Conservation (phyloP, 139 green algal genomes). For the Raphidocelis subcapitata region DNA sequence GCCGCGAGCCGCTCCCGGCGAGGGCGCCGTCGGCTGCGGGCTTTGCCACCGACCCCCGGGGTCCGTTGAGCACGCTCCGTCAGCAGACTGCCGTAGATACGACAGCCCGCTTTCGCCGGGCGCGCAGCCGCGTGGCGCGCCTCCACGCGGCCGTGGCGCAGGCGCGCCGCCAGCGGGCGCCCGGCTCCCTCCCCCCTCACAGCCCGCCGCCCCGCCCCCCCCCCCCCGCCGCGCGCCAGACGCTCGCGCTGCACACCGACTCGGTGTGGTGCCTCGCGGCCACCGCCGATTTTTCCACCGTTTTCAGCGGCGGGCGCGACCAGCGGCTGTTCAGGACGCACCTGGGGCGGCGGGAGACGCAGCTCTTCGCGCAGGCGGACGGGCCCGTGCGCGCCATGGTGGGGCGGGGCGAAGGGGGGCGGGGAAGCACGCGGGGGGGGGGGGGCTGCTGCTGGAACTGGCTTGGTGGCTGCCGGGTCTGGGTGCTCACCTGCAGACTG, state of each 20-base stretch:
- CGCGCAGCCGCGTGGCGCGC: too few species aligned
- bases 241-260: constrained; percentile 79
- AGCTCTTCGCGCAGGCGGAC: constrained; percentile 72
- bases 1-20: background rate
- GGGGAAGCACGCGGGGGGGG: too few species aligned
- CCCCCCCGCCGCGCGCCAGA: constrained; percentile 35
- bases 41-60: background rate
- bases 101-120: too few species aligned
- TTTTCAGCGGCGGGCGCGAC: constrained; percentile 85
- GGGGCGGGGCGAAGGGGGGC: too few species aligned
- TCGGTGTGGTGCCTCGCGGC: constrained; percentile 82
- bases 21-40: too few species aligned
- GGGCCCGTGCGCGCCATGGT: constrained; percentile 60
- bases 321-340: constrained; percentile 70
- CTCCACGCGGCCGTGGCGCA: too few species aligned
- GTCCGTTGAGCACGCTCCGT: background rate
- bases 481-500: too few species aligned
- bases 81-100: too few species aligned
- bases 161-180: too few species aligned
- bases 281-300: constrained; percentile 31
- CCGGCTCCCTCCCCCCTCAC: too few species aligned
- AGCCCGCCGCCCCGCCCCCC: background rate
- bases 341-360: constrained; percentile 56
- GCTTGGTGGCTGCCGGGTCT: too few species aligned
- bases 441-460: too few species aligned